These are phyloP conservation scores for Musa troglodytarum DNA, from an alignment of 176 grass and related monocot genomes.

Conservation along the genomic window DNA sequence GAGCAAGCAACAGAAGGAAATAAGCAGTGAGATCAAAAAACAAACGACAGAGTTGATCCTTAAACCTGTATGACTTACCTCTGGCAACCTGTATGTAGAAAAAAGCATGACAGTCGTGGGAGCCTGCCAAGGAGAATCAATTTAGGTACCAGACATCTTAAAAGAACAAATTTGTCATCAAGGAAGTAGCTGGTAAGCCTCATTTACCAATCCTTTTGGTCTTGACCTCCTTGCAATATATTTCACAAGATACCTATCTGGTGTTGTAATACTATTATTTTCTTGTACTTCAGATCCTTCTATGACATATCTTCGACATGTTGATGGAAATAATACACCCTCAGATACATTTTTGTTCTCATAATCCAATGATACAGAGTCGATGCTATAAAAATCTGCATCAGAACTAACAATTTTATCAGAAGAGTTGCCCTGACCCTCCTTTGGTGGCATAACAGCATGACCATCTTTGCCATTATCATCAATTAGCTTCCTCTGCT, in stretches of 20 bases:
- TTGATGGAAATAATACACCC: not conserved
- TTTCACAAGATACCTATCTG: conserved; percentile 40
- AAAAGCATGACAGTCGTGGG: no score
- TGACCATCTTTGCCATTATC: not conserved
- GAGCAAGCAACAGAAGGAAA: no score
- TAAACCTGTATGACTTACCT: no score
- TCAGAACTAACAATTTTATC: conserved; percentile 3
- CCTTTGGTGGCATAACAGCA: not conserved
- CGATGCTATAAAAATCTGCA: conserved; percentile 31
- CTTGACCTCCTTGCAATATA: conserved; percentile 38
- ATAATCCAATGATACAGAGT: not conserved
- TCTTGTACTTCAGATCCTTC: conserved; percentile 13
- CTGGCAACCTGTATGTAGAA: no score
- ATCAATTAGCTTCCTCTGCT: conserved; percentile 7
- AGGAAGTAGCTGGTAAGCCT: not conserved
- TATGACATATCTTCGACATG: conserved; percentile 10
- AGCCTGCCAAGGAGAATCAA: not conserved
- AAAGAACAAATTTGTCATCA: conserved; percentile 11
- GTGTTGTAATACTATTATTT: not conserved
- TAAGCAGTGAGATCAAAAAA: no score
- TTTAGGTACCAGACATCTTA: conserved; percentile 1
- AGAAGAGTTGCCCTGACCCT: conserved; percentile 7
- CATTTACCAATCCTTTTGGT: conserved; percentile 17
- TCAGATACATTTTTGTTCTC: not conserved
- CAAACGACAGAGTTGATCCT: no score